Evolutionary conservation across 2,329 filamentous ascomycete genomes (phyloP).

Genomic region (Microsporum ferrugineum): DNA sequence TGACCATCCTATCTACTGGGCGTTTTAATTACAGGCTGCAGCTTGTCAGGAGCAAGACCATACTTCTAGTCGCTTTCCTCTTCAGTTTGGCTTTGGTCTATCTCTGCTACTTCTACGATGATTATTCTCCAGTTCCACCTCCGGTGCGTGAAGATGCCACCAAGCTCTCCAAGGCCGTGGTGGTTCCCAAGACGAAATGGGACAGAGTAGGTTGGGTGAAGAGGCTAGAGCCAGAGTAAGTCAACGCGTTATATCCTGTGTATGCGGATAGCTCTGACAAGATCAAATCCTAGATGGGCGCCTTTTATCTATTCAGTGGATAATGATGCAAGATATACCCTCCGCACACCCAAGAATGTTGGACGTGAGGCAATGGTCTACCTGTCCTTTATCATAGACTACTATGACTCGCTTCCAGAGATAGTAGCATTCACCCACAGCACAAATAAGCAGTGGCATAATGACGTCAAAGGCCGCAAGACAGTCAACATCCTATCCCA

Average conservation of each 20-base stretch:
- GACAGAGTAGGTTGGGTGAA: constrained; percentile 10
- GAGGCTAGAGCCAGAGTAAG: constrained; percentile 6
- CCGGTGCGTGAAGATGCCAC: not conserved
- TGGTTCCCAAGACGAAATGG: constrained; percentile 8
- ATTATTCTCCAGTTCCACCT: not conserved
- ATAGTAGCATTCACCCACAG: constrained; percentile 34
- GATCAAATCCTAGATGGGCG: constrained; percentile 2
- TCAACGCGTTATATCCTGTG: not conserved
- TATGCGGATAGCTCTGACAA: not conserved
- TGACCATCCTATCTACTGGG: not conserved
- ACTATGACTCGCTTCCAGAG: constrained; percentile 32
- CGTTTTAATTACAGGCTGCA: not conserved
- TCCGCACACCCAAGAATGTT: constrained; percentile 6
- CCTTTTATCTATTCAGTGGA: constrained; percentile 11
- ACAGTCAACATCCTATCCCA: constrained; percentile 39
- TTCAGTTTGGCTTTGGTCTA: not conserved
- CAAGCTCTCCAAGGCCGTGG: constrained; percentile 2
- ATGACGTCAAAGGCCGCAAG: constrained; percentile 43
- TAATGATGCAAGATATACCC: constrained; percentile 6
- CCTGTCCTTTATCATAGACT: constrained; percentile 27
- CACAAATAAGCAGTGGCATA: constrained; percentile 36
- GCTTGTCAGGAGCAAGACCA: not conserved
- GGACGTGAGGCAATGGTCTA: constrained; percentile 11
- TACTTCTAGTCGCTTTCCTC: not conserved
- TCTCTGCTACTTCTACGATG: not conserved